Base-by-base conservation (phyloP, 2,329 filamentous ascomycete species). In the Lachnellula occidentalis region DNA sequence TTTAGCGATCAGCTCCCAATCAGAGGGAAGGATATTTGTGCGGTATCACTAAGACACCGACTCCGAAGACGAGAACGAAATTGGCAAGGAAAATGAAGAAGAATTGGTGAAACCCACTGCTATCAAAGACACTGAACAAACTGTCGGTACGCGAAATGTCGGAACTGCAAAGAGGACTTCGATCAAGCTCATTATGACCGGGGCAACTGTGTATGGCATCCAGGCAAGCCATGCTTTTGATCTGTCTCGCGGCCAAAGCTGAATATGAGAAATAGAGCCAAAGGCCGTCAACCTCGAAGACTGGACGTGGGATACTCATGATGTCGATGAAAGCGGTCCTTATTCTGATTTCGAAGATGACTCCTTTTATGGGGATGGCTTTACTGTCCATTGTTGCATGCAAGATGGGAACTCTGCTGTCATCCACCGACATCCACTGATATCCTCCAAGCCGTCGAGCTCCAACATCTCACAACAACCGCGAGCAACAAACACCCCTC, bases 231-330 rank as follows among this genome's bases (percentile, higher is more conserved):
- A 2, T 8, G 15, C 24, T 11, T 31, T 27, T 2, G 5, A 7
- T 27, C 8, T 7, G 2, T 7, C 24, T 7, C 24, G 24, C 24
- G 6, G 24, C 24, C 24, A 27, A 27, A 7, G 6, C 24, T 27
- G 8, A 27, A 27, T 7, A 27, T n/a, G 14, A n/a, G 14, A 14
- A 14, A 21, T 51, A 19, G 43, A 9, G 5, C 2, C 14, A 58
- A 51, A 47, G 48, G n/a, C 45, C 24, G 7, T 46, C 11, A 36
- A 56, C 8, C 24, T 48, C 15, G 52, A 51, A 7, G 41, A 8
- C 4, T 51, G 51, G n/a, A 48, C 53, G 24, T 59, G 51, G 54
- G 51, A 48, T 17, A 52, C 54, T 46, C 57, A 57, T 11, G 54
- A 57, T 9, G 34, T 48, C 8, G 9, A 57, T 41, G 48, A 47